Evolutionary conservation across 768 basidiomycete species (phyloP), one percentile per base, ranked within the genome.

Genomic region (Rhizopogon rudus): DNA sequence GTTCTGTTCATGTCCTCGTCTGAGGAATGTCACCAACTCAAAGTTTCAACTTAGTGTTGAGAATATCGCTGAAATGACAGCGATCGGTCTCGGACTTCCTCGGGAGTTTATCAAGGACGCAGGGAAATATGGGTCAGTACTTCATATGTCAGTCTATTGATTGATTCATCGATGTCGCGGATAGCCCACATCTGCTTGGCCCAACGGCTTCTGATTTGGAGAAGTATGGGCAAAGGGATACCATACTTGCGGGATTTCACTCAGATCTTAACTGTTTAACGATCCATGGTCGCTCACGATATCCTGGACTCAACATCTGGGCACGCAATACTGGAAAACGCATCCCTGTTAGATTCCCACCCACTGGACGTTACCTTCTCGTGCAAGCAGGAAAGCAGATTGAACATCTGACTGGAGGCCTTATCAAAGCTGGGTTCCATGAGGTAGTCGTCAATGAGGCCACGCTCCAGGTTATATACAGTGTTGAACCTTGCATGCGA

Each of bases 371-470:
- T 40, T 86, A 86, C 65, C 79, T 98, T 35, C 81, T 98, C 13
- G 92, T 98, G 1, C 95, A 98, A 70, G 94, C 94, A 2, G 95
- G 95, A 40, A 96, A 94, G 70, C 95, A 98, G 67, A 80, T 98
- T 10, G 95, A 97, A 66, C 91, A 92, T 69, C 74, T 93, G 42
- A 84, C 79, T 22, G 88, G 87, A 14, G 89, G 95, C 0, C 72
- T 95, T 29, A 84, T 98, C 66, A 90, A 90, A 63, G 95, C 95
- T 12, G 95, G 95, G 4, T 96, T 81, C 66, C 95, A 98, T 62
- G 95, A 98, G 63, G 95, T 98, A 5, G 91, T 93, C 6, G 93
- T 95, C 40, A 97, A 91, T 53, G 81, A 84, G 20, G 81, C 78
- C 16, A 96, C 95, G 0, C 43, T 94, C 16, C 74, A 79, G 58